Conservation (phyloP, 116 monocot species). For the Phalaenopsis hybrid region DNA sequence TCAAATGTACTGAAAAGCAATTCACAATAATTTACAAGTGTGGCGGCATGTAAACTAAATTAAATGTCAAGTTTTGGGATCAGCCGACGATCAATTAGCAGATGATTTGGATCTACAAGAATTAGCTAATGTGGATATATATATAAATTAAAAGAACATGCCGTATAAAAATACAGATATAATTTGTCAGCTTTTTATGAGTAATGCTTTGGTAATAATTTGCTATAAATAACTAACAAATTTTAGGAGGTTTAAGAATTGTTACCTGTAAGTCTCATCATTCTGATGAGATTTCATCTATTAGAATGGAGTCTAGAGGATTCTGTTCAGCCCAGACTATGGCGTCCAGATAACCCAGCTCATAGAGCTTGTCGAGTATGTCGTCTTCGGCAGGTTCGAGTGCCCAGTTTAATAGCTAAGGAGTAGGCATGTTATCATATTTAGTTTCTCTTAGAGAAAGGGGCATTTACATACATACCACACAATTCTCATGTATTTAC, state of each 20-base stretch:
- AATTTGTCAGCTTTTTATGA: background rate
- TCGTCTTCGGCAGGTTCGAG: slow-evolving; percentile 87
- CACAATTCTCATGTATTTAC: no score
- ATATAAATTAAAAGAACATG: no score
- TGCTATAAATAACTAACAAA: no score
- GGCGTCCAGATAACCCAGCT: slow-evolving; percentile 87
- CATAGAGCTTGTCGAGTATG: slow-evolving; percentile 68
- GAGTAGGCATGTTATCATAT: background rate
- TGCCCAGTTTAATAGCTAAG: slow-evolving; percentile 87
- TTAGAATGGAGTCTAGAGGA: slow-evolving; percentile 30
- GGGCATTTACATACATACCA: no score
- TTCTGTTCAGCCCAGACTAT: slow-evolving; percentile 77
- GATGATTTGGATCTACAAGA: no score
- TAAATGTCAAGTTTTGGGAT: no score
- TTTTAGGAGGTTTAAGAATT: background rate
- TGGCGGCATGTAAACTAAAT: no score
- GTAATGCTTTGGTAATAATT: no score
- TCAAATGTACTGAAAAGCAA: no score
- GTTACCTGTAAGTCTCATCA: background rate
- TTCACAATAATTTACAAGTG: no score
- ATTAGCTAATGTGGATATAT: no score
- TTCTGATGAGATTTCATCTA: slow-evolving; percentile 6
- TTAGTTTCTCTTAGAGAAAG: background rate
- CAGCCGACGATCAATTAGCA: no score
- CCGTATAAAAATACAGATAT: background rate